Conservation (phyloP, 1,284 basidiomycete species). For the Schizophyllum amplum region DNA sequence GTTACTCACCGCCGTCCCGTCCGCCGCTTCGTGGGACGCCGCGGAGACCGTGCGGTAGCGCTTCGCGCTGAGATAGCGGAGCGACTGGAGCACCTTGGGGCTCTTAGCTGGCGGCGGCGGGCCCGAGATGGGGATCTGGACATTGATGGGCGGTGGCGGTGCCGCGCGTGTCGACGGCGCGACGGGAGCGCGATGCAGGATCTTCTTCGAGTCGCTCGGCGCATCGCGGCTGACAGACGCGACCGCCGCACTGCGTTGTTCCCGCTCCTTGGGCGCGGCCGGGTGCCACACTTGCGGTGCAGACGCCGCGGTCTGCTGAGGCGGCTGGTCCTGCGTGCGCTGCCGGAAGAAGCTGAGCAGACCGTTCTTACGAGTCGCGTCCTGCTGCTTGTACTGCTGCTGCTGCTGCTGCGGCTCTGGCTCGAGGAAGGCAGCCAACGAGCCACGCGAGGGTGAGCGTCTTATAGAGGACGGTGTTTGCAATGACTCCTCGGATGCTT, state of each 20-base stretch:
- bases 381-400: not conserved
- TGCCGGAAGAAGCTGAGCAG: not conserved
- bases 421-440: not conserved
- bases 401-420: not conserved
- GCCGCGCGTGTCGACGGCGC: not conserved
- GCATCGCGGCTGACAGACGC: not conserved
- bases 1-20: slow-evolving; percentile 64
- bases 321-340: not conserved
- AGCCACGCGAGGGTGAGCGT: not conserved
- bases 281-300: no score
- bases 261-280: not conserved
- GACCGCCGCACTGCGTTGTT: not conserved
- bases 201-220: not conserved
- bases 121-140: not conserved
- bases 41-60: slow-evolving; percentile 62
- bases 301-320: not conserved
- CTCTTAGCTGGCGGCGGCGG: not conserved
- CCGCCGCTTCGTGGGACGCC: slow-evolving; percentile 64
- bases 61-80: slow-evolving; percentile 50
- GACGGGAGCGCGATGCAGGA: not conserved
- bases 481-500: not conserved
- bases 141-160: not conserved
- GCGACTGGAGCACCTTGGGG: not conserved
- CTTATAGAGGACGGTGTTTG: not conserved
- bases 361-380: not conserved